Conservation (phyloP, 2,329 filamentous ascomycete species). For the Sclerotinia borealis region DNA sequence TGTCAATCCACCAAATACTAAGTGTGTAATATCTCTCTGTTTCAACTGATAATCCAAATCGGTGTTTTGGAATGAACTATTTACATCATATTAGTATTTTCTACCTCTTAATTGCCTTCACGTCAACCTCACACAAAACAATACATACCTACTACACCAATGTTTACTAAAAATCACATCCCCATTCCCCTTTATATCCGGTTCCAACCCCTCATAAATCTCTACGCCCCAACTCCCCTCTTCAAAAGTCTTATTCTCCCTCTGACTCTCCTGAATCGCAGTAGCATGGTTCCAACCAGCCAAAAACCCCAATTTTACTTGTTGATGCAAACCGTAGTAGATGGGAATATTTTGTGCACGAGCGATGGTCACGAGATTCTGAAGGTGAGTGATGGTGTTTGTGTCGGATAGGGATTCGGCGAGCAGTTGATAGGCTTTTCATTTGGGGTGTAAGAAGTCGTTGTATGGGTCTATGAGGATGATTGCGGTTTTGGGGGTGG, state of each 20-base stretch:
- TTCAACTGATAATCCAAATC: constrained; percentile 34
- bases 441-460: constrained; percentile 27
- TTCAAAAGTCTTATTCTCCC: constrained; percentile 26
- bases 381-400: constrained; percentile 27
- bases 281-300: constrained; percentile 31
- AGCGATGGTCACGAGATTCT: constrained; percentile 25
- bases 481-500: constrained; percentile 19
- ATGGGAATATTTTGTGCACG: constrained; percentile 29
- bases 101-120: too few species aligned
- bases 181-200: constrained; percentile 24
- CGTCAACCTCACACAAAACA: neutral
- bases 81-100: neutral
- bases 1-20: constrained; percentile 32
- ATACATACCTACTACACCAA: constrained; percentile 30
- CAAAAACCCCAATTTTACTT: constrained; percentile 22
- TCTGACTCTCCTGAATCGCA: constrained; percentile 16
- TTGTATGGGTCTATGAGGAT: constrained; percentile 29
- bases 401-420: constrained; percentile 28
- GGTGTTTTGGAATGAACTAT: constrained; percentile 33
- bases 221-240: constrained; percentile 30
- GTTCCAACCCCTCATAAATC: constrained; percentile 30
- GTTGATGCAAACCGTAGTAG: constrained; percentile 35
- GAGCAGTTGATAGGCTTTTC: constrained; percentile 26
- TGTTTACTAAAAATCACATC: constrained; percentile 33
- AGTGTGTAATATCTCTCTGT: constrained; percentile 31